Evolutionary conservation across 257 asterid species (phyloP), one percentile per base, ranked within the genome.

Genomic region (Plantago ovata): DNA sequence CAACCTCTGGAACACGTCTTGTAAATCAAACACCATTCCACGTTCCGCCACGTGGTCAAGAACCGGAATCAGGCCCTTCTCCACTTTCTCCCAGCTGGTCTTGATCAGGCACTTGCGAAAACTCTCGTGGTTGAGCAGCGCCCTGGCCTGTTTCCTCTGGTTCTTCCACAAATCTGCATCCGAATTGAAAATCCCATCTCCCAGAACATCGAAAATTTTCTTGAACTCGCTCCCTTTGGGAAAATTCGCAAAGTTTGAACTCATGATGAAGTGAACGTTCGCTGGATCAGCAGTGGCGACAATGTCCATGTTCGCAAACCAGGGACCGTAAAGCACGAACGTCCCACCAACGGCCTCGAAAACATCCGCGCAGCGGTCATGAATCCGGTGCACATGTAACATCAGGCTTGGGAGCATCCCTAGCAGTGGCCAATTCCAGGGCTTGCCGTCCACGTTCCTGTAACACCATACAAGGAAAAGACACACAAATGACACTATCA

Each of bases 181-280:
- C 1, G 85, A 58, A 41, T 77, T 82, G 65, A 82, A 82, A 19
- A 82, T 82, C 23, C 89, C 83, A 42, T 76, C 78, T 0, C 89
- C 85, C 70, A 79, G 56, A 20, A 79, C 79, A 1, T 77, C 82
- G 38, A 79, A 79, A 2, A 82, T 65, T 22, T 77, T 72, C 69
- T 60, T 82, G 67, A 76, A 79, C 10, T 79, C 71, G 9, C 15
- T 20, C 4, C 89, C 89, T 38, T 79, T 82, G 0, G 84, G 86
- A 54, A 74, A 82, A 42, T 76, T 77, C 10, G 65, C 18, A 45
- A 82, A 82, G 66, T 82, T 79, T 4, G 75, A 73, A 44, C 84
- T 82, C 89, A 82, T 79, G 19, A 82, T 72, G 46, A 71, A 74
- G 73, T 82, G 86, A 0, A 82, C 69, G 36, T 82, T 75, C 4